These are phyloP conservation scores for Solanum piurae DNA, from an alignment of 257 asterid species.

Conservation along the genomic window DNA sequence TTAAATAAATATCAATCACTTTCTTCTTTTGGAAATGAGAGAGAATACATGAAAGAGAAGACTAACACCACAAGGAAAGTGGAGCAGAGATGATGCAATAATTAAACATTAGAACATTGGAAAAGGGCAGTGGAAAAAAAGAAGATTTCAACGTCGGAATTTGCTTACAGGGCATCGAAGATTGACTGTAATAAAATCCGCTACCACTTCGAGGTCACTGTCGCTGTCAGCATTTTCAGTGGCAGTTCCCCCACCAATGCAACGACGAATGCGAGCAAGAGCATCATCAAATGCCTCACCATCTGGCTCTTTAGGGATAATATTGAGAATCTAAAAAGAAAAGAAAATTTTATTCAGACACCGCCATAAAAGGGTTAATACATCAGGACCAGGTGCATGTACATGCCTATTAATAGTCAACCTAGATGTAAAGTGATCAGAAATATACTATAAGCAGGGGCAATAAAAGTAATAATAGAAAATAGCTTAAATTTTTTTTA, in stretches of 20 bases:
- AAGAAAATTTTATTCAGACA: neutral
- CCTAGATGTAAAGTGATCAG: neutral
- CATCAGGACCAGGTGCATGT: neutral
- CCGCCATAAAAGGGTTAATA: neutral
- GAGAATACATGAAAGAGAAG: neutral
- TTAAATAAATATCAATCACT: neutral
- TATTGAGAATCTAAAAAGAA: conserved; percentile 38
- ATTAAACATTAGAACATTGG: neutral
- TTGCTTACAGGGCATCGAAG: conserved; percentile 82
- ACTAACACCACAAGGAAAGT: neutral
- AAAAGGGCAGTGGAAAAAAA: neutral
- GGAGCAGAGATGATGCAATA: neutral
- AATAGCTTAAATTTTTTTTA: neutral
- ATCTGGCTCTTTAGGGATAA: conserved; percentile 58
- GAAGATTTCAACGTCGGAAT: neutral
- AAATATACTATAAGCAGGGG: neutral
- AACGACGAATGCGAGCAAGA: conserved; percentile 36
- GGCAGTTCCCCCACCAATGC: conserved; percentile 55
- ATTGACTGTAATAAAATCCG: conserved; percentile 60
- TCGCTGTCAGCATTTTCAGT: conserved; percentile 79
- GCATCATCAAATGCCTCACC: conserved; percentile 79
- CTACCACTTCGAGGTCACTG: conserved; percentile 78
- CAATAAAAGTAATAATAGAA: neutral
- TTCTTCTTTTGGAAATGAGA: neutral
- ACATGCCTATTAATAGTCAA: neutral